These are phyloP conservation scores for Pythium plurisporium DNA, from an alignment of 352 stramenopile genomes.

Conservation along the genomic window DNA sequence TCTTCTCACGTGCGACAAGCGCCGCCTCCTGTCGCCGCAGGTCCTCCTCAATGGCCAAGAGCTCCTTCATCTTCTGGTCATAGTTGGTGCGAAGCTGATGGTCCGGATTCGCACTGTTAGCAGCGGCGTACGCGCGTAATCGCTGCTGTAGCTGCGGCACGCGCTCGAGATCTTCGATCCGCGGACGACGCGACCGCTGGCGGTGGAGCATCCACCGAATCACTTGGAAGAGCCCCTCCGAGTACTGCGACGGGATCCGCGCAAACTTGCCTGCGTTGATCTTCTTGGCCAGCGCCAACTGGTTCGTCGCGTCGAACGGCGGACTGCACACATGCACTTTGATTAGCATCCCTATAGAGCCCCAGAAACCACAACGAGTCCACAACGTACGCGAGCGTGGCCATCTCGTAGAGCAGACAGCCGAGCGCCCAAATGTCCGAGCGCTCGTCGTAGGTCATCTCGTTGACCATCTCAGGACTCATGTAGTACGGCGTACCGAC, in stretches of 20 bases:
- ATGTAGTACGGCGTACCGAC: constrained; percentile 94
- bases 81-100: constrained; percentile 75
- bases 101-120: constrained; percentile 50
- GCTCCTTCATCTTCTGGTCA: constrained; percentile 87
- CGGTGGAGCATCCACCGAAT: constrained; percentile 90
- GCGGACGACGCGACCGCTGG: constrained; percentile 70
- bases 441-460: constrained; percentile 91
- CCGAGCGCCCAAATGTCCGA: constrained; percentile 91
- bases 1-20: constrained; percentile 81
- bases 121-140: constrained; percentile 70
- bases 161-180: constrained; percentile 82
- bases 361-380: not conserved
- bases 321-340: constrained; percentile 32
- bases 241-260: constrained; percentile 89
- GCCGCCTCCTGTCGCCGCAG: constrained; percentile 79
- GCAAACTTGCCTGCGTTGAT: constrained; percentile 92
- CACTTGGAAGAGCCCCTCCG: constrained; percentile 86
- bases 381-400: constrained; percentile 61
- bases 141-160: constrained; percentile 78
- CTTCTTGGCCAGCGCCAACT: constrained; percentile 90
- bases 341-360: too few species aligned
- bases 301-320: constrained; percentile 91
- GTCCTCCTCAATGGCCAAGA: constrained; percentile 81
- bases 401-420: constrained; percentile 91
- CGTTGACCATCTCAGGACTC: constrained; percentile 90